Conservation (phyloP, 2,329 filamentous ascomycete genomes). For the Talaromyces piceae region DNA sequence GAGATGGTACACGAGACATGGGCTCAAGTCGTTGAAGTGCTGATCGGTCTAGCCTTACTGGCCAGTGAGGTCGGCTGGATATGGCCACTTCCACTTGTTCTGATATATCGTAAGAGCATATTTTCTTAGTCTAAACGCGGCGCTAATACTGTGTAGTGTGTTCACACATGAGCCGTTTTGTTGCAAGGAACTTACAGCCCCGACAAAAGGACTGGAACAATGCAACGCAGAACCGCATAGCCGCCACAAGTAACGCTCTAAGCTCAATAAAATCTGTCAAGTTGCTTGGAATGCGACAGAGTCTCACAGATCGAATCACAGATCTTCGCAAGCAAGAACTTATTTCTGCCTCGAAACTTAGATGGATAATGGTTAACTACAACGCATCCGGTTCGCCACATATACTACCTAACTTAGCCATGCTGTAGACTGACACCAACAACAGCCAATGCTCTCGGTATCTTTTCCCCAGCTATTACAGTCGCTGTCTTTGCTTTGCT, state of each 20-base stretch:
- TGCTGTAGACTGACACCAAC: not conserved
- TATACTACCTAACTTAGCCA: not conserved
- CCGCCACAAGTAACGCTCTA: slow-evolving; percentile 41
- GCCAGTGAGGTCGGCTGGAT: slow-evolving; percentile 36
- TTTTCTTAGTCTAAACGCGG: not conserved
- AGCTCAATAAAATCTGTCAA: slow-evolving; percentile 47
- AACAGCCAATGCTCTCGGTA: not conserved
- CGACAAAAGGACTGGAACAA: slow-evolving; percentile 43
- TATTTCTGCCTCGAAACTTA: slow-evolving; percentile 32
- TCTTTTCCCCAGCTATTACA: slow-evolving; percentile 6
- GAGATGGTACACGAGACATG: slow-evolving; percentile 39
- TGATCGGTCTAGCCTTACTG: slow-evolving; percentile 38
- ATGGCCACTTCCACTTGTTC: slow-evolving; percentile 36
- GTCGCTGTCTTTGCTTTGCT: slow-evolving; percentile 29
- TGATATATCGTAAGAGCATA: slow-evolving; percentile 30
- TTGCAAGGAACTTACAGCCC: slow-evolving; percentile 29
- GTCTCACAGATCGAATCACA: slow-evolving; percentile 31
- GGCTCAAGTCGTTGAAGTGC: slow-evolving; percentile 39
- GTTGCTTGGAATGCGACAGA: slow-evolving; percentile 40
- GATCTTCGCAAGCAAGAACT: slow-evolving; percentile 34
- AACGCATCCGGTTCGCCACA: slow-evolving; percentile 27
- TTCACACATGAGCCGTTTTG: slow-evolving; percentile 25
- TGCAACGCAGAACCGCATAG: slow-evolving; percentile 44
- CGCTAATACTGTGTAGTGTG: slow-evolving; percentile 18
- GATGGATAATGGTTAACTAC: slow-evolving; percentile 34